These are phyloP conservation scores for Russula griseocarnosa DNA, from an alignment of 768 basidiomycete species.

Conservation along the genomic window DNA sequence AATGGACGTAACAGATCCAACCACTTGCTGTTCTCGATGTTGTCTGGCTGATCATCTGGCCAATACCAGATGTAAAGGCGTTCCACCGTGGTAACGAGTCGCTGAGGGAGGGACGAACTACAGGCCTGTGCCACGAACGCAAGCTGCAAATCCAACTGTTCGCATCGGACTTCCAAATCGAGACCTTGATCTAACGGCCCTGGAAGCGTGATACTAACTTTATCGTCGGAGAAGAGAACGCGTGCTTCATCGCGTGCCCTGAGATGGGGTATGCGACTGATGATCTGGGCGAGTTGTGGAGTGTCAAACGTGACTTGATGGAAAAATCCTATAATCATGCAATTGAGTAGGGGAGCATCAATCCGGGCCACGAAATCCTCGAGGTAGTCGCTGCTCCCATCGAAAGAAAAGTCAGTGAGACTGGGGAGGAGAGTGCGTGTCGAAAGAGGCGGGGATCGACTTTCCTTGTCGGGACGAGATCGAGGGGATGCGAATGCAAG, in stretches of 20 bases:
- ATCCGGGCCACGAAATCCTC: conserved; percentile 1
- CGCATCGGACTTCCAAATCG: not conserved
- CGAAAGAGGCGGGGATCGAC: not conserved
- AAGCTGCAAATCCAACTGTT: not conserved
- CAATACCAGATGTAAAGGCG: not conserved
- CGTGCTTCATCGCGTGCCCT: not conserved
- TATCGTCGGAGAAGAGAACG: not conserved
- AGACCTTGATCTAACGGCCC: not conserved
- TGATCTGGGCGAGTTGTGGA: not conserved
- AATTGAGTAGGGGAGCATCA: not conserved
- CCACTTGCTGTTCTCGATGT: not conserved
- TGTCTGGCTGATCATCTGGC: not conserved
- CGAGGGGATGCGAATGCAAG: not conserved
- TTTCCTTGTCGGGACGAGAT: not conserved
- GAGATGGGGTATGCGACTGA: not conserved
- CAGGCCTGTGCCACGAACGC: not conserved
- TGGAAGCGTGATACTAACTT: too few species aligned
- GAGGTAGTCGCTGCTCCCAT: not conserved
- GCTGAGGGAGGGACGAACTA: not conserved
- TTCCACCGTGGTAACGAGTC: not conserved
- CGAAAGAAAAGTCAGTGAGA: not conserved
- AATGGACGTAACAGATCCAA: not conserved
- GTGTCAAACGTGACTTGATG: not conserved
- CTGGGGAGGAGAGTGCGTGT: not conserved
- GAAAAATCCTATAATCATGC: not conserved